Base-by-base conservation (phyloP, 2,329 filamentous ascomycete genomes). In the Colletotrichum sp. region DNA sequence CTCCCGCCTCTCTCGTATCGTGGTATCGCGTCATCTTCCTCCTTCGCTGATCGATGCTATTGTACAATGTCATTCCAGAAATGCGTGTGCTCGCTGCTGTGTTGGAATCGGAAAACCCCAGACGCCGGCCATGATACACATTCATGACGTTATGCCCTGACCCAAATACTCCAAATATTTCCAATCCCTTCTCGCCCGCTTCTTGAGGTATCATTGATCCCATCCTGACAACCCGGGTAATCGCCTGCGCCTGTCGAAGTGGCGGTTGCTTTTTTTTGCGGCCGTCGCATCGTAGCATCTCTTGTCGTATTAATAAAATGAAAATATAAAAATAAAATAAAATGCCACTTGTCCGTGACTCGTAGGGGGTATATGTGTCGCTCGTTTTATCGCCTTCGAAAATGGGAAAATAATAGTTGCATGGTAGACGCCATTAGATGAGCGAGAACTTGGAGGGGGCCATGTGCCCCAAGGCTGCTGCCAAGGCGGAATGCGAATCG, bases 401-500 rank as follows among this genome's bases (percentile, higher is more conserved):
- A 16, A 8, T 43, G 61, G 34, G 32, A 64, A 21, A 16, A 16
- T 26, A 24, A 21, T 34, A 34, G 32, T 24, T 64, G 60, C n/a
- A 21, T 30, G 24, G n/a, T 18, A 18, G 24, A 26, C 61, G 59
- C 68, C n/a, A 36, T 55, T 63, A 77, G 13, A 77, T 77, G 34
- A 77, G 73, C 61, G 75, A 72, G 24, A 65, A 77, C 43, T 76
- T 76, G 68, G 66, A 72, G 12, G 68, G 36, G 34, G 73, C 60
- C 69, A 70, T 73, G 43, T 77, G 72, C 12, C 72, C 74, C 63
- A 77, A 30, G 24, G 75, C 76, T 21, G 74, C 71, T 52, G 76
- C 76, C 66, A 76, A 34, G 14, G 76, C 76, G 28, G 71, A 69
- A 32, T 75, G 36, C 32, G 76, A 72, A 39, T 86, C 84, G 8